phyloP scores from a whole-genome alignment of 148 eudicot genomes.

The Mesembryanthemum crystallinum region DNA sequence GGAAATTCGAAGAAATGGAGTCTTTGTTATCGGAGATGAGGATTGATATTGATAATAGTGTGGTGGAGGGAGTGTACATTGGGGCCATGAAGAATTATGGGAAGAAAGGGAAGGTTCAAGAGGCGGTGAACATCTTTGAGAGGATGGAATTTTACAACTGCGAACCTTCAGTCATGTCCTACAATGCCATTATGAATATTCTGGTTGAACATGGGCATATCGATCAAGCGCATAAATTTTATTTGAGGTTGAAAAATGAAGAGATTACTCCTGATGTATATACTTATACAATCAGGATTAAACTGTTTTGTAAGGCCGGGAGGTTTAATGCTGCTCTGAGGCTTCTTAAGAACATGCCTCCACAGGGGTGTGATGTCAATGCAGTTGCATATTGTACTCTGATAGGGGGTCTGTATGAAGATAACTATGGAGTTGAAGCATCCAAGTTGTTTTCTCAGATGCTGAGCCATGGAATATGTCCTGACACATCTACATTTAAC shows the following conservation, averaged over 20 bases:
- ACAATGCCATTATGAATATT: constrained; percentile 83
- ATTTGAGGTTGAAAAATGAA: constrained; percentile 77
- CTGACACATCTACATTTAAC: constrained; percentile 70
- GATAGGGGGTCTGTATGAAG: constrained; percentile 68
- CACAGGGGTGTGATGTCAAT: constrained; percentile 66
- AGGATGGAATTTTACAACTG: constrained; percentile 93
- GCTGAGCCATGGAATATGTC: constrained; percentile 64
- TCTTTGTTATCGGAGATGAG: constrained; percentile 64
- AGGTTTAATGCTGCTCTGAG: constrained; percentile 77
- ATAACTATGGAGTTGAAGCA: constrained; percentile 49
- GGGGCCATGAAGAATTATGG: constrained; percentile 83
- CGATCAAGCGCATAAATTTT: constrained; percentile 90
- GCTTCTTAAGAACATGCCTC: constrained; percentile 72
- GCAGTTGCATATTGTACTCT: constrained; percentile 89
- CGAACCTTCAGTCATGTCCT: constrained; percentile 60
- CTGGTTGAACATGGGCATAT: constrained; percentile 64
- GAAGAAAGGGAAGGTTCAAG: constrained; percentile 69
- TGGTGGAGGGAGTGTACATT: constrained; percentile 78
- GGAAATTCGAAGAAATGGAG: constrained; percentile 83
- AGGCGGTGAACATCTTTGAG: constrained; percentile 85
- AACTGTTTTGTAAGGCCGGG: constrained; percentile 74
- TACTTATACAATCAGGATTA: constrained; percentile 80
- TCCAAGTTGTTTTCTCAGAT: constrained; percentile 74
- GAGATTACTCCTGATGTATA: constrained; percentile 72
- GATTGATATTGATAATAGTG: constrained; percentile 46